A percentile compares a stretch with the other conserved stretches of the same genome.
Evolutionary conservation across 2,329 filamentous ascomycete species (phyloP).

Genomic region (Alternaria hordeiaustralica): DNA sequence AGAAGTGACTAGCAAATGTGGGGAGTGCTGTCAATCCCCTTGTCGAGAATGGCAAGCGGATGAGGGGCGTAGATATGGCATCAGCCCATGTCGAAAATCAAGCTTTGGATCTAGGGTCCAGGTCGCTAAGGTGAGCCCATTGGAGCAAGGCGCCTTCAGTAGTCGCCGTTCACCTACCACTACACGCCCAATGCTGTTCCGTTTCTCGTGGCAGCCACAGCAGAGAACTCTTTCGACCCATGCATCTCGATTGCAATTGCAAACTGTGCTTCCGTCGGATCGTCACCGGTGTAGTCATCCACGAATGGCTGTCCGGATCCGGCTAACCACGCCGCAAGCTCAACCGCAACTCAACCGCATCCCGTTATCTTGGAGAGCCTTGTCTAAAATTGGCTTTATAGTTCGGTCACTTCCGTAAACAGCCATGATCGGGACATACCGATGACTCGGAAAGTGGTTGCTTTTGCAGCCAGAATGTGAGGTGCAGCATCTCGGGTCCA

Average conservation of each 20-base stretch:
- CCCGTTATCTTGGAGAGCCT: not conserved
- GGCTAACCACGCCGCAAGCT: not conserved
- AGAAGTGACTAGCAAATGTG: constrained; percentile 17
- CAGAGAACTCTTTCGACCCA: constrained; percentile 6
- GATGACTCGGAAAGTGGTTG: constrained; percentile 24
- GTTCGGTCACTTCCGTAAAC: not conserved
- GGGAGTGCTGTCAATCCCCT: constrained; percentile 11
- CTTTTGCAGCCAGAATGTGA: constrained; percentile 18
- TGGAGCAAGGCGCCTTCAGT: constrained; percentile 14
- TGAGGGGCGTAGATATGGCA: constrained; percentile 22
- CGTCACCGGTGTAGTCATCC: not conserved
- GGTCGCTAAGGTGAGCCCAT: constrained; percentile 24
- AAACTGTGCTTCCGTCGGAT: not conserved
- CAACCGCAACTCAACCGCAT: not conserved
- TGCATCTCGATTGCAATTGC: constrained; percentile 1
- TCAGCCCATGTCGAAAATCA: constrained; percentile 12
- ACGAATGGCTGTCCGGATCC: not conserved
- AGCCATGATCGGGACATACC: constrained; percentile 23
- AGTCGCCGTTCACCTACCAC: constrained; percentile 25
- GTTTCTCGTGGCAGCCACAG: constrained; percentile 31
- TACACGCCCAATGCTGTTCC: constrained; percentile 19
- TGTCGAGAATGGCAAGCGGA: constrained; percentile 16
- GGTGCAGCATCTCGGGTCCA: constrained; percentile 21
- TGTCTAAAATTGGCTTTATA: not conserved
- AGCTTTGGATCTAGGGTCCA: constrained; percentile 22